Evolutionary conservation across 495 filamentous ascomycete genomes (phyloP), one percentile per base, ranked within the genome.

Genomic region (Podospora australis): DNA sequence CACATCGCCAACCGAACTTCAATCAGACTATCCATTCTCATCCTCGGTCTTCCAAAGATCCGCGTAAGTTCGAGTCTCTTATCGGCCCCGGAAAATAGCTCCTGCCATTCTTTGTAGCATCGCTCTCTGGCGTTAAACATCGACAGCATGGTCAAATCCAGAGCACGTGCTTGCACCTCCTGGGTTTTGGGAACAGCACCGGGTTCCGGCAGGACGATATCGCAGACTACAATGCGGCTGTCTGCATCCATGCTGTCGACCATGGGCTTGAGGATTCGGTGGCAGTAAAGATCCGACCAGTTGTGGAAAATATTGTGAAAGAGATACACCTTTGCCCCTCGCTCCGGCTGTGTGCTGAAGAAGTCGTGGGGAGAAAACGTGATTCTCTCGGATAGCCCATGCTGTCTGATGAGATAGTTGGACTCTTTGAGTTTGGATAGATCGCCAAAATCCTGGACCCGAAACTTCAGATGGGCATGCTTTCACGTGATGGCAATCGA

Each of bases 241-340:
- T 60, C 56, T 3, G 48, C 47, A 11, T 53, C 64, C 50, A 75
- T 46, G 30, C 57, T 57, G 19, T 70, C 64, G 1, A 66, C 54
- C 2, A 71, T 40, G 2, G 50, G 53, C 23, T 59, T 52, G 2
- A 74, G 39, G 13, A 74, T 69, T 24, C 53, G 52, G 4, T 53
- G 41, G 11, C 57, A 58, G 32, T 70, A 50, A 2, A 48, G 40
- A 49, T 75, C 72, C 4, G 47, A 54, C 70, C 71, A 77, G 45
- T 75, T 60, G 40, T 75, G 72, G 22, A 72, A 53, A 23, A 71
- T 67, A 35, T 63, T 49, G 2, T 63, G 57, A 26, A 68, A 55
- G 21, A 72, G 66, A 40, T 68, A 74, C 6, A 70, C 59, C 19
- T 67, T 57, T 10, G 51, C 54, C 8, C 32, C 46, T 23, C 29